These are phyloP conservation scores for Solanum infundibuliforme DNA, from an alignment of 257 asterid species.

Conservation along the genomic window DNA sequence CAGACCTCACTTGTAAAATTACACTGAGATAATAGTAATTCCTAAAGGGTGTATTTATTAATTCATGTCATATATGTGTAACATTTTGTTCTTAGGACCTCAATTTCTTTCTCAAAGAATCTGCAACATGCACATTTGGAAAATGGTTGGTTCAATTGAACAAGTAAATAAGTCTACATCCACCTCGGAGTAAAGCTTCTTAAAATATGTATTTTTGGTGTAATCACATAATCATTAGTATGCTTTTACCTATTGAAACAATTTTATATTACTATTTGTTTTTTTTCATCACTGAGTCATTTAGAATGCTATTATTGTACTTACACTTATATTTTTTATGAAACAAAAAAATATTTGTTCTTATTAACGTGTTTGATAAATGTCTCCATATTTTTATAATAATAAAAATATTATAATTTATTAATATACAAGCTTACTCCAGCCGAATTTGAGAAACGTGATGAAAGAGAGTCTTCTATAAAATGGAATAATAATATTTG, in stretches of 20 bases:
- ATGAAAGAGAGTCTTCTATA: constrained; percentile 33
- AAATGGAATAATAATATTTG: constrained; percentile 45
- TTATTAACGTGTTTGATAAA: not conserved
- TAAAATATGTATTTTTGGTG: not conserved
- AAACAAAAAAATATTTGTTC: too few relatives aligned
- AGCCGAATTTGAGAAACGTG: constrained; percentile 41
- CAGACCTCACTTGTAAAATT: too few relatives aligned
- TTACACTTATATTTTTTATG: too few relatives aligned
- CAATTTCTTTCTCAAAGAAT: not conserved
- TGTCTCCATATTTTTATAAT: not conserved
- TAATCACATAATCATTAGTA: not conserved
- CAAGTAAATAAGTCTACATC: too few relatives aligned
- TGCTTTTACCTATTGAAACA: too few relatives aligned
- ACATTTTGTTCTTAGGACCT: not conserved
- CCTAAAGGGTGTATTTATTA: too few relatives aligned
- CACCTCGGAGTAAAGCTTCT: too few relatives aligned
- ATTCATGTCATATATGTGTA: not conserved
- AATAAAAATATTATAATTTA: not conserved
- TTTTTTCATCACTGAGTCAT: not conserved
- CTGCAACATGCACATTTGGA: too few relatives aligned
- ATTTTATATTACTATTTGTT: too few relatives aligned
- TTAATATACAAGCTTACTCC: constrained; percentile 36
- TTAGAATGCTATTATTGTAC: not conserved
- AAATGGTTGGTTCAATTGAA: not conserved
- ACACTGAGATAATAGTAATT: too few relatives aligned